A percentile compares a stretch with the other conserved stretches of the same genome.
Evolutionary conservation across 2,329 filamentous ascomycete species (phyloP).

Genomic region (Hypomyces perniciosus): DNA sequence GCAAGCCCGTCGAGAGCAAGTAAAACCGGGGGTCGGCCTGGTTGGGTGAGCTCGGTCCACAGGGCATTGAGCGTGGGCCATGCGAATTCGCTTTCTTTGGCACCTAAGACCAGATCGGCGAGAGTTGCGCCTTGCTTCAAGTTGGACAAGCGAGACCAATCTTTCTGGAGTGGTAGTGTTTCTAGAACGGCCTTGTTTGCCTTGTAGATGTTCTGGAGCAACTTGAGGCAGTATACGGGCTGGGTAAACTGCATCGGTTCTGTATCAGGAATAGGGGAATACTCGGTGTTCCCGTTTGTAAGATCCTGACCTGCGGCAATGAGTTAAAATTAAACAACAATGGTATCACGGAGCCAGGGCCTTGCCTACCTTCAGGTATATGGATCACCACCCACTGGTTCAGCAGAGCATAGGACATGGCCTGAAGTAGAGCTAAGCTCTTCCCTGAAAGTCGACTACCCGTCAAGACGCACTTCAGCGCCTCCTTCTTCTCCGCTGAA

Average conservation of each 20-base stretch:
- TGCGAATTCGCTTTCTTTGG: conserved; percentile 68
- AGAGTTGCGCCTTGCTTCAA: conserved; percentile 56
- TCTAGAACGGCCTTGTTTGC: conserved; percentile 65
- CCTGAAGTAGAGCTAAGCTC: conserved; percentile 79
- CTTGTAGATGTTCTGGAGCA: conserved; percentile 66
- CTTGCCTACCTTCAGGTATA: conserved; percentile 71
- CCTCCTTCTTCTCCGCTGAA: conserved; percentile 46
- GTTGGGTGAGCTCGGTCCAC: conserved; percentile 67
- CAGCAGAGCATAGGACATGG: conserved; percentile 71
- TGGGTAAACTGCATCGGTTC: conserved; percentile 64
- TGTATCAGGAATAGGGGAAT: conserved; percentile 60
- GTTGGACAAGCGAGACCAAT: conserved; percentile 38
- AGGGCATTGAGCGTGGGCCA: conserved; percentile 77
- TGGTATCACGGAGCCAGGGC: neutral
- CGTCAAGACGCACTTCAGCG: conserved; percentile 59
- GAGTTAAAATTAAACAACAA: neutral
- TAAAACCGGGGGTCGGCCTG: conserved; percentile 54
- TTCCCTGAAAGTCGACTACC: conserved; percentile 76
- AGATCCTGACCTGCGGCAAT: conserved; percentile 61
- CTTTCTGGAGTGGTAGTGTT: conserved; percentile 37
- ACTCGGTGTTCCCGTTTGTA: conserved; percentile 73
- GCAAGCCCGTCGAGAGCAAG: conserved; percentile 72
- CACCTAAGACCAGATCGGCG: conserved; percentile 61
- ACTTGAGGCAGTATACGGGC: conserved; percentile 66
- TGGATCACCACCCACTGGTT: conserved; percentile 86